Evolutionary conservation across 2,329 filamentous ascomycete species (phyloP).

Genomic region (Ceratocystis colombiana): DNA sequence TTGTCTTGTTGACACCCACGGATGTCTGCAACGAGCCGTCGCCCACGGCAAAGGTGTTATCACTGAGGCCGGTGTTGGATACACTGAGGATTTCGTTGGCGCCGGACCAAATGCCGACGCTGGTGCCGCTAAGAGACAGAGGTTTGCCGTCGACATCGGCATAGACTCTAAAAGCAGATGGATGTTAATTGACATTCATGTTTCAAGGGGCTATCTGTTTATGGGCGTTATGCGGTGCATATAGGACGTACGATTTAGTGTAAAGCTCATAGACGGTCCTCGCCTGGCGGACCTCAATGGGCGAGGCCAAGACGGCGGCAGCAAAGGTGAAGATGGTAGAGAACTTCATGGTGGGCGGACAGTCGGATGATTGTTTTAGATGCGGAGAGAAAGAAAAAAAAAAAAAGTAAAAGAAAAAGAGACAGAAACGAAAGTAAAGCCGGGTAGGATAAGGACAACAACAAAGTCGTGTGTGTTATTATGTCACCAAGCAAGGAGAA

Average conservation of each 20-base stretch:
- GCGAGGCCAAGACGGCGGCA: constrained; percentile 18
- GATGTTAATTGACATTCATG: constrained; percentile 5
- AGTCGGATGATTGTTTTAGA: neutral
- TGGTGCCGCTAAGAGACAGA: constrained; percentile 2
- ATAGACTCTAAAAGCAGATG: neutral
- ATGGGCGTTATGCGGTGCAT: neutral
- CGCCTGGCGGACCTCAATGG: constrained; percentile 8
- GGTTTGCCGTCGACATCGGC: constrained; percentile 21
- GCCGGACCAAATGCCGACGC: constrained; percentile 20
- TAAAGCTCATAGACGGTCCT: constrained; percentile 14
- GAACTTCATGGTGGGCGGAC: constrained; percentile 16
- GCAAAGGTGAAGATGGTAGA: constrained; percentile 17
- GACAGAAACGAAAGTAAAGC: neutral
- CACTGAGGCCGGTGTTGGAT: neutral
- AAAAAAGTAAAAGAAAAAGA: neutral
- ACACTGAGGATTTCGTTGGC: constrained; percentile 14
- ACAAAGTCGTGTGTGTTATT: neutral
- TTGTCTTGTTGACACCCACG: constrained; percentile 16
- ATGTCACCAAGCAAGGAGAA: neutral
- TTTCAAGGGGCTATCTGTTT: neutral
- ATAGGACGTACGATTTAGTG: constrained; percentile 18
- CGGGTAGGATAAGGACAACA: neutral
- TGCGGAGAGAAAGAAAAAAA: neutral
- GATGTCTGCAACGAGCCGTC: neutral
- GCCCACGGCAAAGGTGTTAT: neutral